These are phyloP conservation scores for Boletus sensibilis DNA, from an alignment of 768 basidiomycete species.

Conservation along the genomic window DNA sequence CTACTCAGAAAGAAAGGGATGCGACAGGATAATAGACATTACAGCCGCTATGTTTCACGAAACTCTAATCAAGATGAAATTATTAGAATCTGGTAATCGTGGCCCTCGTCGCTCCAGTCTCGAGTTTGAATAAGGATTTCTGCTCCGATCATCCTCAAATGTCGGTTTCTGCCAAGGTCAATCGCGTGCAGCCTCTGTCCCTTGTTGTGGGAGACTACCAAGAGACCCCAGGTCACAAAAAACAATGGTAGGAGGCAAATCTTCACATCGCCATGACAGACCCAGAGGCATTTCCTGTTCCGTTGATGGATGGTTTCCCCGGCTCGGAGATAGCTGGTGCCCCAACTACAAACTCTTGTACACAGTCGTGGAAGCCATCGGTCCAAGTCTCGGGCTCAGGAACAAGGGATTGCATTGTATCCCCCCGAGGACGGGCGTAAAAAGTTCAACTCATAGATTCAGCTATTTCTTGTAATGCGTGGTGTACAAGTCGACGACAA, in stretches of 20 bases:
- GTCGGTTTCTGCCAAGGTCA: neutral
- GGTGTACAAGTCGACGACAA: too few relatives aligned
- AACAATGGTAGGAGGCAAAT: neutral
- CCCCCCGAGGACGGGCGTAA: neutral
- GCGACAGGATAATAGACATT: constrained; percentile 25
- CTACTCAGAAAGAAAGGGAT: constrained; percentile 19
- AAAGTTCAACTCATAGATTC: neutral
- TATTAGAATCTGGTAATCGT: neutral
- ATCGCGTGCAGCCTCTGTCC: neutral
- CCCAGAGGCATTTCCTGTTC: neutral
- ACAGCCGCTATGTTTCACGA: constrained; percentile 7
- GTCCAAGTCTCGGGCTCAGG: neutral
- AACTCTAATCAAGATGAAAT: constrained; percentile 10
- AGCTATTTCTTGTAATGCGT: neutral
- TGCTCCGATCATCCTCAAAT: neutral
- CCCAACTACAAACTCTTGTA: neutral
- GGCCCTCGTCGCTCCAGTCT: neutral
- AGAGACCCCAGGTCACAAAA: neutral
- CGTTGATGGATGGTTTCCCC: neutral
- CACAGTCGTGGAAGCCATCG: neutral
- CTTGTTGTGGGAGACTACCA: neutral
- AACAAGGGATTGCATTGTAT: neutral
- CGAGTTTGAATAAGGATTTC: neutral
- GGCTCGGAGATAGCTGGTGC: neutral
- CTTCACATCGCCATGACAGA: neutral